A percentile compares a stretch with the other conserved stretches of the same genome.
Evolutionary conservation across 495 filamentous ascomycete genomes (phyloP).

Genomic region (Glonium stellatum): DNA sequence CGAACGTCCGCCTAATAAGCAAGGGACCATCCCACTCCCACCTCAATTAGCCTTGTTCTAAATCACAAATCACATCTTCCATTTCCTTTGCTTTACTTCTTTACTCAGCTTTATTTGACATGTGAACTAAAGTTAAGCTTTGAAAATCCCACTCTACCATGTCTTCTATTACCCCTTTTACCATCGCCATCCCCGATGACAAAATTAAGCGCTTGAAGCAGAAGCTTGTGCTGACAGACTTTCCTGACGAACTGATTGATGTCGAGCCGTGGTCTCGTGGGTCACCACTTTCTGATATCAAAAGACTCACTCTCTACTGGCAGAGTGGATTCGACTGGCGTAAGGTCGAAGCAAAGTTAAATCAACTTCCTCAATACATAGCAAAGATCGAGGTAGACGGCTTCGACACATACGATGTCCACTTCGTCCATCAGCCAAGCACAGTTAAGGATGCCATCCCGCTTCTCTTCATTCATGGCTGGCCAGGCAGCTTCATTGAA

Average conservation of each 20-base stretch:
- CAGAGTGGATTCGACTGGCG: conserved; percentile 35
- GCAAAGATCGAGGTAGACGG: conserved; percentile 27
- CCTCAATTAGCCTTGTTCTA: too few species aligned
- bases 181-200: neutral
- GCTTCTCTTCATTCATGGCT: conserved; percentile 31
- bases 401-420: conserved; percentile 30
- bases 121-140: too few species aligned
- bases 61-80: too few species aligned
- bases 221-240: conserved; percentile 5
- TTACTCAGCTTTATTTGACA: too few species aligned
- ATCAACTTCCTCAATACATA: conserved; percentile 33
- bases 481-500: conserved; percentile 65
- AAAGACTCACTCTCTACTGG: conserved; percentile 46
- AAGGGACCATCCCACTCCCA: too few species aligned
- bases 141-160: too few species aligned
- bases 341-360: conserved; percentile 28
- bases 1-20: too few species aligned
- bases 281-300: conserved; percentile 44
- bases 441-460: conserved; percentile 25
- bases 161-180: conserved; percentile 1
- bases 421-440: conserved; percentile 33
- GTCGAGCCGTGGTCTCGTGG: conserved; percentile 37
- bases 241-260: conserved; percentile 29
- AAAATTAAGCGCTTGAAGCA: conserved; percentile 2
- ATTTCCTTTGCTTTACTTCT: too few species aligned